Conservation (phyloP, 1,284 basidiomycete genomes). For the Pseudozyma hubeiensis region DNA sequence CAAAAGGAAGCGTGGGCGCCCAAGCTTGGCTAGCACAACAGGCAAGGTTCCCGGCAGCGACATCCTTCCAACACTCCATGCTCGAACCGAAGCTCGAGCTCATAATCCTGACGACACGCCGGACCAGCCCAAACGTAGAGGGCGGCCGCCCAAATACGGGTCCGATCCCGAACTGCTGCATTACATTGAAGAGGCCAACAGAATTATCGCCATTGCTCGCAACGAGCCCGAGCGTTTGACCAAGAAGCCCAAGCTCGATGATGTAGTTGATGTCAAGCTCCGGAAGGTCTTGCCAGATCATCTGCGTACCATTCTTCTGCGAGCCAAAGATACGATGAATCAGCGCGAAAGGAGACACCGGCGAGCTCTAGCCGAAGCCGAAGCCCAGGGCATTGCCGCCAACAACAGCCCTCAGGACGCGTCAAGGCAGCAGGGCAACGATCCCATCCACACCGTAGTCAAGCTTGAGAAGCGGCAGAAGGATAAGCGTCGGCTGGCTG, state of each 20-base stretch:
- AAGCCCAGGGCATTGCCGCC: neutral
- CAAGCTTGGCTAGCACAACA: slow-evolving; percentile 17
- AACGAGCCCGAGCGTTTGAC: neutral
- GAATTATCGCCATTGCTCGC: slow-evolving; percentile 12
- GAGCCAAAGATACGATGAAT: slow-evolving; percentile 20
- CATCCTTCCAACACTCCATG: neutral
- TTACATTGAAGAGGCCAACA: slow-evolving; percentile 23
- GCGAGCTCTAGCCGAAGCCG: slow-evolving; percentile 1
- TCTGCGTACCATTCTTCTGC: slow-evolving; percentile 14
- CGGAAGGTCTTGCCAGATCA: slow-evolving; percentile 10
- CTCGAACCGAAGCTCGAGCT: no score
- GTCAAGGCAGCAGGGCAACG: neutral
- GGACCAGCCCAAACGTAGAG: slow-evolving; percentile 14
- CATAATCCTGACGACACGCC: no score
- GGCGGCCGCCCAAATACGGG: slow-evolving; percentile 15
- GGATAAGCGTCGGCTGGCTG: neutral
- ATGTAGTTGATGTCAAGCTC: slow-evolving; percentile 17
- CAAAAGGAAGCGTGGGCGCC: slow-evolving; percentile 8
- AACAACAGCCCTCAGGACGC: neutral
- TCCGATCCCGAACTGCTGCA: slow-evolving; percentile 23
- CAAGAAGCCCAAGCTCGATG: slow-evolving; percentile 4
- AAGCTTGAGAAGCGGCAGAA: neutral
- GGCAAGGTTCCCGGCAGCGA: slow-evolving; percentile 26
- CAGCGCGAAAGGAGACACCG: slow-evolving; percentile 16
- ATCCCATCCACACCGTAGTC: neutral